Percentiles rank a stretch among this genome's conserved stretches.
These are phyloP conservation scores for Plantago elongata DNA, from an alignment of 257 asterid species.

Conservation along the genomic window DNA sequence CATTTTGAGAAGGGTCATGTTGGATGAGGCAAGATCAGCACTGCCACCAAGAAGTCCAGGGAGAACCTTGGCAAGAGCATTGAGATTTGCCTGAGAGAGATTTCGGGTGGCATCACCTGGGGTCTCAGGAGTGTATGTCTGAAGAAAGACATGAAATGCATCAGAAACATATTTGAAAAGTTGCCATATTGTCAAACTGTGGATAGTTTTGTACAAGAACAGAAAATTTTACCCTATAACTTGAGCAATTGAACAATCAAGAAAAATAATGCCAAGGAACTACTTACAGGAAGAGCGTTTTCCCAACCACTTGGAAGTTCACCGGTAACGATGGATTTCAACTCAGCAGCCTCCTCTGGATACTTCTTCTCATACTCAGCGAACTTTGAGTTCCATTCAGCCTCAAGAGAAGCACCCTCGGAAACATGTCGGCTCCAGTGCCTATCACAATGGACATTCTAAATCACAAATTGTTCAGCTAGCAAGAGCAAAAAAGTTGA, in stretches of 20 bases:
- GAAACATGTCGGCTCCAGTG: constrained; percentile 70
- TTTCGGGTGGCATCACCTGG: constrained; percentile 68
- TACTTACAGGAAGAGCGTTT: constrained; percentile 75
- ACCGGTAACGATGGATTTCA: constrained; percentile 52
- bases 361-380: constrained; percentile 66
- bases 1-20: constrained; percentile 73
- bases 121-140: constrained; percentile 64
- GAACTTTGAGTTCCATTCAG: constrained; percentile 73
- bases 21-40: constrained; percentile 89
- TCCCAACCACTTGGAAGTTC: constrained; percentile 68
- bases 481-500: background rate
- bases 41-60: constrained; percentile 89
- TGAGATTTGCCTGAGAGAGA: constrained; percentile 58
- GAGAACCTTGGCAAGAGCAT: constrained; percentile 71
- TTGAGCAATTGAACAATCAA: background rate
- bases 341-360: constrained; percentile 62
- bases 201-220: background rate
- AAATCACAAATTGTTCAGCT: constrained; percentile 14
- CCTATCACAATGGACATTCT: constrained; percentile 31
- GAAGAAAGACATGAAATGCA: constrained; percentile 17
- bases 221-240: no score
- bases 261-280: background rate
- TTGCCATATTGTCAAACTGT: background rate
- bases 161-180: constrained; percentile 14
- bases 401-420: constrained; percentile 68